phyloP scores from a whole-genome alignment of 2,329 filamentous ascomycete species.

The Cadophora luteo-olivacea region DNA sequence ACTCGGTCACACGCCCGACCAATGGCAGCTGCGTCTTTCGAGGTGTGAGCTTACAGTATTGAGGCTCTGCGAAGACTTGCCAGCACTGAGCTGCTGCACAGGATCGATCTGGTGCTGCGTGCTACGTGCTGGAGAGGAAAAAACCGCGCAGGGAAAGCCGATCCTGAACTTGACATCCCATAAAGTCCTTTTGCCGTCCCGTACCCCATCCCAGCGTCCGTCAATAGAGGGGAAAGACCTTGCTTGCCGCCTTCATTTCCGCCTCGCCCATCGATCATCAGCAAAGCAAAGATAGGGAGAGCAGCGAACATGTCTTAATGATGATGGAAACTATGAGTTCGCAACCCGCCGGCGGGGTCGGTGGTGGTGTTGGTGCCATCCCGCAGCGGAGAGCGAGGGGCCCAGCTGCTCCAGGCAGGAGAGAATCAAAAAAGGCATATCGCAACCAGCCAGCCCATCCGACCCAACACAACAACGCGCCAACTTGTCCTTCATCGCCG shows the following conservation, averaged over 20 bases:
- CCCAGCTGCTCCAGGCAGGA: conserved; percentile 25
- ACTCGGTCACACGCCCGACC: conserved; percentile 15
- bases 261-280: background rate
- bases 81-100: background rate
- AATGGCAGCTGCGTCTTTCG: background rate
- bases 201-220: background rate
- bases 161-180: background rate
- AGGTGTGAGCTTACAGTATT: conserved; percentile 6
- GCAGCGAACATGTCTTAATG: background rate
- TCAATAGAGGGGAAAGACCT: conserved; percentile 6
- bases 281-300: background rate
- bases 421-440: conserved; percentile 35
- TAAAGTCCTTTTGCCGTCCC: conserved; percentile 7
- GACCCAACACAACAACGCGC: conserved; percentile 4
- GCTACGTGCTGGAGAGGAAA: background rate
- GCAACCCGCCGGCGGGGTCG: conserved; percentile 20
- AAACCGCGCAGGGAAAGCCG: background rate
- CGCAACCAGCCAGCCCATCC: conserved; percentile 26
- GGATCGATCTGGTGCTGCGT: background rate
- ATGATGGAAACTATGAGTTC: conserved; percentile 30
- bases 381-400: conserved; percentile 24
- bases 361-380: conserved; percentile 12
- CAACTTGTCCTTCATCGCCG: conserved; percentile 25
- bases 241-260: background rate
- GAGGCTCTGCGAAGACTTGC: conserved; percentile 3